A percentile compares a stretch with the other conserved stretches of the same genome.
Conservation (phyloP, 2,329 filamentous ascomycete genomes). For the Pseudocercospora vitis region DNA sequence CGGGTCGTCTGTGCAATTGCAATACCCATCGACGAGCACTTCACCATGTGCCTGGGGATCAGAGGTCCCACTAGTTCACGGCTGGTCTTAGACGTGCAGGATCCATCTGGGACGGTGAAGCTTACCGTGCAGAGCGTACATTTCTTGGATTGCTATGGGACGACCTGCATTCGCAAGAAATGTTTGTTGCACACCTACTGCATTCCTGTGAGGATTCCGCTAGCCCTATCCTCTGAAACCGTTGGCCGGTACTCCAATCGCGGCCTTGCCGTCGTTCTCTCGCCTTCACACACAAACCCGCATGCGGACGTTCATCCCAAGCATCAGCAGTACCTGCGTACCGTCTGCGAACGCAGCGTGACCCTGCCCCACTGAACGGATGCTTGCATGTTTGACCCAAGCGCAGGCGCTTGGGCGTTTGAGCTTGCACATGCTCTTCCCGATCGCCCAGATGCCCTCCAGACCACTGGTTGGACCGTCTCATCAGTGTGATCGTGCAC, state of each 20-base stretch:
- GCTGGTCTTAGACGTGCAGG: constrained; percentile 31
- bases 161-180: constrained; percentile 10
- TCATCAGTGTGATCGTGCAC: constrained; percentile 23
- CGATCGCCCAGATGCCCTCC: constrained; percentile 18
- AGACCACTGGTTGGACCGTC: constrained; percentile 11
- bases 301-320: constrained; percentile 18
- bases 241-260: constrained; percentile 19
- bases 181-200: constrained; percentile 30
- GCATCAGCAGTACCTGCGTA: constrained; percentile 33
- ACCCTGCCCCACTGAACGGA: constrained; percentile 32
- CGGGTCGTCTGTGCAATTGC: constrained; percentile 19
- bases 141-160: constrained; percentile 11
- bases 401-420: constrained; percentile 30
- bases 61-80: constrained; percentile 24
- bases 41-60: constrained; percentile 26
- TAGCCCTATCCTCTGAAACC: constrained; percentile 29
- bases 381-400: constrained; percentile 34
- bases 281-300: constrained; percentile 17
- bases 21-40: constrained; percentile 8
- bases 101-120: constrained; percentile 29
- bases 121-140: constrained; percentile 27
- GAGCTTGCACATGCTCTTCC: constrained; percentile 25
- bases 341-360: constrained; percentile 38
- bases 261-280: constrained; percentile 16
- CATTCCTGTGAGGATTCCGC: constrained; percentile 29